Conservation (phyloP, 169 alveolate genomes). For the Plasmodium inui region DNA sequence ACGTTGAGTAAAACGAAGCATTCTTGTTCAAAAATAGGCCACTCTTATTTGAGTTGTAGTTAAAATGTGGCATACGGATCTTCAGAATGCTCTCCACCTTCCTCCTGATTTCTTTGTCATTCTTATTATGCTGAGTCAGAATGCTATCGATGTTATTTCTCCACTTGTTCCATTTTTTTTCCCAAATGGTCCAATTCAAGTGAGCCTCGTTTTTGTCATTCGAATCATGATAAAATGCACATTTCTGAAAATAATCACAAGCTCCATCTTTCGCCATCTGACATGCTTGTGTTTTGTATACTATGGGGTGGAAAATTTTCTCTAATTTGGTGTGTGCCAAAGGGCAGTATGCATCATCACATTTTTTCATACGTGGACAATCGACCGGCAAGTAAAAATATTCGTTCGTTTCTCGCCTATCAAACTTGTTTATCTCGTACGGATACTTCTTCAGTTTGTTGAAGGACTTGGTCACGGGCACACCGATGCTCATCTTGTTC, state of each 20-base stretch:
- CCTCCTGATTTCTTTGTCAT: constrained; percentile 73
- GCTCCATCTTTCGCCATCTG: constrained; percentile 79
- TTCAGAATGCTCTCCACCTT: constrained; percentile 69
- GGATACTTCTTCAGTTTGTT: constrained; percentile 77
- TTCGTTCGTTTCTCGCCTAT: constrained; percentile 84
- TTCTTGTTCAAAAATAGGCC: constrained; percentile 39
- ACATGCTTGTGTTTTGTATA: constrained; percentile 87
- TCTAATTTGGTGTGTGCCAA: constrained; percentile 88
- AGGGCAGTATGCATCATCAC: constrained; percentile 87
- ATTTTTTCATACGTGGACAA: constrained; percentile 85
- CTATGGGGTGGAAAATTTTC: constrained; percentile 88
- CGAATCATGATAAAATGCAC: constrained; percentile 82
- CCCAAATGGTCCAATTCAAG: constrained; percentile 82
- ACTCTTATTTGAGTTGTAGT: constrained; percentile 24
- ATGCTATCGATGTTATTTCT: constrained; percentile 72
- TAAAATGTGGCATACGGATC: constrained; percentile 70
- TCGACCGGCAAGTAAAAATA: constrained; percentile 89
- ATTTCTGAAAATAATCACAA: constrained; percentile 80
- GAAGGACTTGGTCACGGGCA: constrained; percentile 80
- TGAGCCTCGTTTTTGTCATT: constrained; percentile 81
- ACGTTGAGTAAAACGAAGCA: constrained; percentile 36
- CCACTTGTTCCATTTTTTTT: constrained; percentile 83
- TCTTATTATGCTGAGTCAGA: constrained; percentile 66
- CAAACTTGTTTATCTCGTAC: constrained; percentile 78
- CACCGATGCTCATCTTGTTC: constrained; percentile 70